Evolutionary conservation across 2,329 filamentous ascomycete genomes (phyloP).

Genomic region (Sclerotinia trifoliorum): DNA sequence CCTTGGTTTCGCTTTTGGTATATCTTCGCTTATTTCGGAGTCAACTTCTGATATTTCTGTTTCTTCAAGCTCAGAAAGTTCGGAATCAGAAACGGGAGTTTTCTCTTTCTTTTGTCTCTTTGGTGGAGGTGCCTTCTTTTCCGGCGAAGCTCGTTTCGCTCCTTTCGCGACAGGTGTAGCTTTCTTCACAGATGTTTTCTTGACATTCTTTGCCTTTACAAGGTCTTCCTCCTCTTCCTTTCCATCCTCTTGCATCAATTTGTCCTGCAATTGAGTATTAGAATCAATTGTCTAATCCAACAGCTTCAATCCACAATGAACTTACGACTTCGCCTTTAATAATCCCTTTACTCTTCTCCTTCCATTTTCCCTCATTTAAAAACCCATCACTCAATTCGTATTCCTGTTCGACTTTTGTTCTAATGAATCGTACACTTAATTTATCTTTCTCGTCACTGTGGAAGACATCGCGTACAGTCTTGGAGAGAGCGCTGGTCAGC

Average conservation of each 20-base stretch:
- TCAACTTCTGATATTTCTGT: slow-evolving; percentile 21
- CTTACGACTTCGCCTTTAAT: slow-evolving; percentile 57
- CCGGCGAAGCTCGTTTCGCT: slow-evolving; percentile 43
- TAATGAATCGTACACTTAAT: slow-evolving; percentile 57
- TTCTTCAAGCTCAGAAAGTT: slow-evolving; percentile 14
- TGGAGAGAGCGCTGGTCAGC: slow-evolving; percentile 25
- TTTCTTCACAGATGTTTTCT: slow-evolving; percentile 15
- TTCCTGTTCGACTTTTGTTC: slow-evolving; percentile 51
- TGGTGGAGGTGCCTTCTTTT: slow-evolving; percentile 41
- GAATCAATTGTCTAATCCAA: background rate
- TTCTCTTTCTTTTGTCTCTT: slow-evolving; percentile 39
- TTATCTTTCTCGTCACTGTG: slow-evolving; percentile 38
- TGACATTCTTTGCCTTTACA: slow-evolving; percentile 34
- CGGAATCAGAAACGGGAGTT: slow-evolving; percentile 26
- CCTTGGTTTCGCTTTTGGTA: slow-evolving; percentile 20
- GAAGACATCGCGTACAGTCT: slow-evolving; percentile 22
- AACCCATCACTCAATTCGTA: slow-evolving; percentile 52
- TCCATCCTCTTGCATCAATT: slow-evolving; percentile 27
- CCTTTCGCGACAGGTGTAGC: slow-evolving; percentile 43
- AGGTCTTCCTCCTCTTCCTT: slow-evolving; percentile 44
- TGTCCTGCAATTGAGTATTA: slow-evolving; percentile 15
- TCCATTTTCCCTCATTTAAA: slow-evolving; percentile 53
- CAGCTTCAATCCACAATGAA: background rate
- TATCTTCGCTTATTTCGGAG: slow-evolving; percentile 28
- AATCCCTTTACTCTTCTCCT: slow-evolving; percentile 56